Evolutionary conservation across 805 yeast genomes (phyloP), one percentile per base, ranked within the genome.

Genomic region (Naumovozyma dairenensis): DNA sequence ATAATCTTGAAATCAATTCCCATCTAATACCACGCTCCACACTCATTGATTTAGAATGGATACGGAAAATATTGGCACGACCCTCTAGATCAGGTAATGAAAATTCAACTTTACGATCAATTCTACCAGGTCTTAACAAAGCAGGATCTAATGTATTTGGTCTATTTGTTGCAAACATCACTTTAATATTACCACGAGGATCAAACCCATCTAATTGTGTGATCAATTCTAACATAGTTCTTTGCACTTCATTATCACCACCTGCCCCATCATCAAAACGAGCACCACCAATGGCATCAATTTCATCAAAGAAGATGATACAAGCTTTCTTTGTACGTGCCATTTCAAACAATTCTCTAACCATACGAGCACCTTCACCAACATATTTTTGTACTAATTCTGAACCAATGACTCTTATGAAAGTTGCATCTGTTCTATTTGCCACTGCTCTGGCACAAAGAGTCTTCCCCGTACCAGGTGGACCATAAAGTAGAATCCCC

Each of bases 341-440:
- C 97, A 92, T 87, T 59, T 92, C 98, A 52, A 92, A 92, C 53
- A 92, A 71, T 64, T 92, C 99, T 62, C 99, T 77, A 35, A 92
- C 97, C 98, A 92, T 92, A 57, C 98, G 77, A 4, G 98, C 98
- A 66, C 99, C 99, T 66, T 92, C 99, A 57, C 99, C 99, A 33
- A 92, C 97, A 59, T 92, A 92, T 60, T 92, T 92, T 61, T 92
- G 99, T 20, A 92, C 98, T 57, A 92, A 71, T 62, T 92, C 98
- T 1, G 97, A 89, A 7, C 98, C 99, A 65, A 92, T 92, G 34
- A 92, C 98, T 54, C 98, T 79, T 43, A 92, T 92, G 50, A 92
- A 92, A 0, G 99, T 92, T 17, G 99, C 98, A 62, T 92, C 98
- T 2, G 99, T 92, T 67, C 98, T 80, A 61, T 92, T 92, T 30